Base-by-base conservation (phyloP, 1,284 basidiomycete species). In the Calocybe gambosa region DNA sequence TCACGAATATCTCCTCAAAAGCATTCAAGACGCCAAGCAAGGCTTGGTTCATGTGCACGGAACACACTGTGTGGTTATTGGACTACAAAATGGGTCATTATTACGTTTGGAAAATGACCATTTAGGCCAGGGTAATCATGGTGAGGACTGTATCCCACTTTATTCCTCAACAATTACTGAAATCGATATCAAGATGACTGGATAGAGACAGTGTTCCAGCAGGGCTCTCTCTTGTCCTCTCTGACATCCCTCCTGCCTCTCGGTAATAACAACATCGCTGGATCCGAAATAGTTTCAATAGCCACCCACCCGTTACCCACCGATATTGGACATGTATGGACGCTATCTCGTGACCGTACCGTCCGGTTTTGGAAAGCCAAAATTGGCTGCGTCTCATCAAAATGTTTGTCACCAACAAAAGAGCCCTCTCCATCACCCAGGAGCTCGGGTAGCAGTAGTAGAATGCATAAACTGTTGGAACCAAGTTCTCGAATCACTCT, bases 321-420 rank as follows among this genome's bases (percentile, higher is more conserved):
- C 33, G 81, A 89, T 56, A 71, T 85, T 47, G 75, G 74, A 9
- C 73, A 87, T 51, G 66, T 85, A 16, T 94, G 90, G 78, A 85
- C 91, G 1, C 74, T 96, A 40, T 92, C 92, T n/a, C 75, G 91
- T 47, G 92, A 96, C 67, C 78, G 85, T 46, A 85, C 85, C 45
- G 70, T 96, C 37, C 77, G 91, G 40, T 73, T 89, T 35, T 97
- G 93, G 92, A 83, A 80, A 52, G 70, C 77, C 34, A 77, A 80
- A 57, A 71, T 78, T 42, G 83, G 84, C 21, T 88, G 85, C 60
- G 72, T 85, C 19, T 73, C 79, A 26, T 77, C 77, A 20, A 81
- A 77, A 58, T 60, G 65, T 7, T 64, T 88, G 33, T 63, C 74
- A 5, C 50, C 65, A 28, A 65, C 68, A 51, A 69, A 73, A 42